A percentile compares a stretch with the other conserved stretches of the same genome.
Conservation (phyloP, 1,139 yeast species). For the Zygosaccharomyces sapae region DNA sequence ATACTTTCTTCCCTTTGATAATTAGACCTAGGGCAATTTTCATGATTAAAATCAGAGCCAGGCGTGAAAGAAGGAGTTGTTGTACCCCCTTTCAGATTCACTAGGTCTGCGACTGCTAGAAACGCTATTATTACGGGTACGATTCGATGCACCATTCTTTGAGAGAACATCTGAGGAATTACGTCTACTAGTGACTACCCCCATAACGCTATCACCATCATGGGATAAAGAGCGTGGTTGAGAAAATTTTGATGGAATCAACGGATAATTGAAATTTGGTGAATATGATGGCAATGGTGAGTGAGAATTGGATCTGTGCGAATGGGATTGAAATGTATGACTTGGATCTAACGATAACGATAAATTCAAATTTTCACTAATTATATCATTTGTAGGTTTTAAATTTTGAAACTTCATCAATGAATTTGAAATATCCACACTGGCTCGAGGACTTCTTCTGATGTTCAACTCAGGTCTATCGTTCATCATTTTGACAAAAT, state of each 20-base stretch:
- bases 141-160: constrained; percentile 19
- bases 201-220: constrained; percentile 24
- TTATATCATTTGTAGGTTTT: constrained; percentile 43
- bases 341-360: constrained; percentile 39
- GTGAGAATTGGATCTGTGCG: constrained; percentile 28
- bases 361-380: constrained; percentile 41
- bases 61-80: constrained; percentile 1
- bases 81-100: constrained; percentile 4
- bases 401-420: constrained; percentile 46
- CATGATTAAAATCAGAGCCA: background rate
- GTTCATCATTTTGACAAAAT: constrained; percentile 78
- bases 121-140: constrained; percentile 20
- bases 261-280: constrained; percentile 40
- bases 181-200: constrained; percentile 23
- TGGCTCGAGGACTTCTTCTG: constrained; percentile 38
- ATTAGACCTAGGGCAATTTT: background rate
- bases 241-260: constrained; percentile 45
- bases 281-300: constrained; percentile 34
- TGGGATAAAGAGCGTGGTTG: constrained; percentile 25
- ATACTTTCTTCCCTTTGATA: constrained; percentile 5
- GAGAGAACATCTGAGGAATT: constrained; percentile 23
- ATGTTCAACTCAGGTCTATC: constrained; percentile 55
- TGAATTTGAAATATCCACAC: constrained; percentile 38
- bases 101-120: constrained; percentile 9
- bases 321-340: constrained; percentile 15